A percentile compares a stretch with the other conserved stretches of the same genome.
phyloP scores from a whole-genome alignment of 2,329 filamentous ascomycete species.

The Penicillium sp. region DNA sequence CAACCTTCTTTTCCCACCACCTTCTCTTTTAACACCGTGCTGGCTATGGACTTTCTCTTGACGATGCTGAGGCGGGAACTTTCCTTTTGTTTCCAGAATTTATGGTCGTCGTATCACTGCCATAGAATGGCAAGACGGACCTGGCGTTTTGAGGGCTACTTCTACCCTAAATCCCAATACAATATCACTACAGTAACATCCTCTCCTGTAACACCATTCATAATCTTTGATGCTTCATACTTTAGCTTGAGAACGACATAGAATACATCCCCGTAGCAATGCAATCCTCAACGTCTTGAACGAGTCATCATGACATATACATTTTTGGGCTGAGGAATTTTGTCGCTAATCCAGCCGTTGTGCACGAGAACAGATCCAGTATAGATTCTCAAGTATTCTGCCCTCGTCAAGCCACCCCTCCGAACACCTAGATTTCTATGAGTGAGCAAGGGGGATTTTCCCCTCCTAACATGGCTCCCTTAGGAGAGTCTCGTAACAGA shows the following conservation, averaged over 20 bases:
- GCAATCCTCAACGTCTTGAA: background rate
- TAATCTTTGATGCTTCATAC: no score
- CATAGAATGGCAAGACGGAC: constrained; percentile 16
- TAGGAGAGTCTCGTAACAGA: background rate
- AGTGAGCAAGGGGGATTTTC: no score
- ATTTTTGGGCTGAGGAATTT: background rate
- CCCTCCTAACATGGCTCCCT: background rate
- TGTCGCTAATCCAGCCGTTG: background rate
- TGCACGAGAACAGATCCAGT: background rate
- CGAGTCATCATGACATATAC: constrained; percentile 5
- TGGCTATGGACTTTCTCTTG: constrained; percentile 10
- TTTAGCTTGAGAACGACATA: no score
- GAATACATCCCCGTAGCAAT: background rate
- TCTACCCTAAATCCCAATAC: constrained; percentile 15
- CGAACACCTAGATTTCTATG: background rate
- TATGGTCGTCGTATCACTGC: constrained; percentile 8
- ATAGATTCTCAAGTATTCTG: background rate
- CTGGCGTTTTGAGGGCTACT: constrained; percentile 26
- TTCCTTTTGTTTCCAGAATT: constrained; percentile 17
- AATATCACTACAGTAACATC: background rate
- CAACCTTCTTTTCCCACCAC: background rate
- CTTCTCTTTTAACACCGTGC: constrained; percentile 2
- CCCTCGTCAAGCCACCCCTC: background rate
- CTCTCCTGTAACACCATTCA: background rate
- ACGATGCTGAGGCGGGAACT: constrained; percentile 8